Base-by-base conservation (phyloP, 78 protist species). In the Dictyostelium brefeldianum region DNA sequence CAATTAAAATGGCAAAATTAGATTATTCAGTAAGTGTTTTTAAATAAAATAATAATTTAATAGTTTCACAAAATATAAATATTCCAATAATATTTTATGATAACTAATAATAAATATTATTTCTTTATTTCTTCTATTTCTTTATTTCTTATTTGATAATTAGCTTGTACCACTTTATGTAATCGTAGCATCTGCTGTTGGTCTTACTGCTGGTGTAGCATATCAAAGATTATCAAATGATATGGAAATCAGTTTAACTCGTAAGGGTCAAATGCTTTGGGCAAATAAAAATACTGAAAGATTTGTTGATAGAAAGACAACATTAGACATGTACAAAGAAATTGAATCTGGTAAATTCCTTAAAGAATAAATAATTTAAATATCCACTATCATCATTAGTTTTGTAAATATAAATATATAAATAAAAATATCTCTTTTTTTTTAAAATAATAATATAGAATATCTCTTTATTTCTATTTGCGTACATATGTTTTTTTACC, bases 261-360 rank as follows among this genome's bases (percentile, higher is more conserved):
- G 93, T 41, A 64, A 64, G 7, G 48, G 67, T 51, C 83, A 74
- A 62, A 87, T 87, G 93, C 50, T 77, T 9, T 87, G 71, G 70
- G 22, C 36, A 6, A 78, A 64, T 18, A 59, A 77, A 12, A 54
- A 78, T 18, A 51, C 78, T 18, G 84, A 74, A 47, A 87, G 78
- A 50, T 36, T 87, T 17, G 78, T 87, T 77, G 84, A 74, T 22
- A 46, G 62, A 77, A 64, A 64, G 1, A 74, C 83, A 18, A 20
- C 59, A 12, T 2, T 78, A 5, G 29, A 18, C 15, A 64, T 36
- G 25, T 87, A 53, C 47, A 41, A 77, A 15, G 20, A 67, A n/a
- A 77, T 87, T 43, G 78, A 77, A 18, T 77, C 36, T 48, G 93
- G 93, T 17, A 22, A 51, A 78, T 78, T 20, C 51, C 36, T 78